Evolutionary conservation across 2,329 filamentous ascomycete species (phyloP).

Genomic region (Aspergillus japonicus): DNA sequence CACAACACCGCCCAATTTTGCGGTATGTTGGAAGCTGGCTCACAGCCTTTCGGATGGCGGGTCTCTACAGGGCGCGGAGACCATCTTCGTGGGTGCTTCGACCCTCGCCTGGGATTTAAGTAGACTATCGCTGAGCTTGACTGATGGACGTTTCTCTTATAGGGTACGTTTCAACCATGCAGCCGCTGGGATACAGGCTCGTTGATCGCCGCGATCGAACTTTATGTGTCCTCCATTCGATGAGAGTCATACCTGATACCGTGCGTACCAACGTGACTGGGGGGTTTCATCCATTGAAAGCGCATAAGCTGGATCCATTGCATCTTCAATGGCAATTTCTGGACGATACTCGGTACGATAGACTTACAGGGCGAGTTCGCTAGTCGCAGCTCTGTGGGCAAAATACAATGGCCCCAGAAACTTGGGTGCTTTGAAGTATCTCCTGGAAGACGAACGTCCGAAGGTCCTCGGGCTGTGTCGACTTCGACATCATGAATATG

Average conservation of each 20-base stretch:
- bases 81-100: too few species aligned
- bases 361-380: neutral
- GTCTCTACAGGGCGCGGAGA: too few species aligned
- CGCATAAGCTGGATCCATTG: neutral
- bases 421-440: neutral
- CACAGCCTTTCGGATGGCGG: too few species aligned
- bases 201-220: neutral
- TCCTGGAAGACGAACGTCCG: neutral
- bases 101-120: too few species aligned
- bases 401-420: constrained; percentile 2
- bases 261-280: neutral
- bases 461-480: neutral
- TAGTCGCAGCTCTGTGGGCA: too few species aligned
- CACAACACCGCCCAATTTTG: too few species aligned
- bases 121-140: too few species aligned
- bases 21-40: too few species aligned
- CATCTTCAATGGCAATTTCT: constrained; percentile 5
- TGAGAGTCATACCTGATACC: neutral
- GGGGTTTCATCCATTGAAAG: neutral
- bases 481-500: constrained; percentile 1
- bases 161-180: too few species aligned
- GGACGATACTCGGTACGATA: neutral
- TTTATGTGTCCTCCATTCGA: constrained; percentile 4
- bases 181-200: too few species aligned
- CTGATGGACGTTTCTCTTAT: too few species aligned